Evolutionary conservation across 1,284 basidiomycete genomes (phyloP).

Genomic region (Cryptococcus sp.): DNA sequence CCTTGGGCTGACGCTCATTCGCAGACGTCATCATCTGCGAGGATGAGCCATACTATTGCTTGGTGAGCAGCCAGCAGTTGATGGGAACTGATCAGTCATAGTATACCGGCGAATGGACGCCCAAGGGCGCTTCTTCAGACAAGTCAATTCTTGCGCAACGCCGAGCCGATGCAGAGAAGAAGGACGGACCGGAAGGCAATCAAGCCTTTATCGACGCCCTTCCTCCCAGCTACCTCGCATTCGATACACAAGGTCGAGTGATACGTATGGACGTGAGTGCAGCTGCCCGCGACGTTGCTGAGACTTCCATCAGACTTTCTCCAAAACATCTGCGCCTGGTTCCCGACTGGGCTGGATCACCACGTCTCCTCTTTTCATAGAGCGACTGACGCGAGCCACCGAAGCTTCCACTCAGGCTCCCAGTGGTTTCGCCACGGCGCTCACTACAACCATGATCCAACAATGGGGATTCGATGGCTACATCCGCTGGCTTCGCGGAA

Average conservation of each 20-base stretch:
- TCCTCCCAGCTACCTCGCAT: constrained; percentile 69
- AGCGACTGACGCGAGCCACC: constrained; percentile 71
- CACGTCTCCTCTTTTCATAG: constrained; percentile 58
- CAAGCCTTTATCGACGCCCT: constrained; percentile 54
- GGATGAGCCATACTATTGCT: constrained; percentile 80
- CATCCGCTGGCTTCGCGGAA: constrained; percentile 71
- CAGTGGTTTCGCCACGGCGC: constrained; percentile 65
- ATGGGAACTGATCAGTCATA: constrained; percentile 54
- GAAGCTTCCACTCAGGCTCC: constrained; percentile 73
- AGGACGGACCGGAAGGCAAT: constrained; percentile 45
- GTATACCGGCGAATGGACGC: constrained; percentile 53
- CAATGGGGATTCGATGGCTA: constrained; percentile 71
- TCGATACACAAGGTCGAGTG: constrained; percentile 50
- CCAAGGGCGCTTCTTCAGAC: constrained; percentile 25
- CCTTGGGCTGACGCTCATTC: background rate
- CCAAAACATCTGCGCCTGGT: constrained; percentile 78
- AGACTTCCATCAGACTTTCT: constrained; percentile 60
- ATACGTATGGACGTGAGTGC: constrained; percentile 53
- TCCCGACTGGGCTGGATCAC: constrained; percentile 79
- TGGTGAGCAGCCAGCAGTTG: constrained; percentile 56
- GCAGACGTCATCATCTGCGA: constrained; percentile 70
- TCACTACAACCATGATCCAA: constrained; percentile 66
- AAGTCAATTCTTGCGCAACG: constrained; percentile 49
- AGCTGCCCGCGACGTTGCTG: constrained; percentile 5
- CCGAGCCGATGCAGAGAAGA: constrained; percentile 39